These are phyloP conservation scores for Dendrothele bispora DNA, from an alignment of 768 basidiomycete genomes.

Conservation along the genomic window DNA sequence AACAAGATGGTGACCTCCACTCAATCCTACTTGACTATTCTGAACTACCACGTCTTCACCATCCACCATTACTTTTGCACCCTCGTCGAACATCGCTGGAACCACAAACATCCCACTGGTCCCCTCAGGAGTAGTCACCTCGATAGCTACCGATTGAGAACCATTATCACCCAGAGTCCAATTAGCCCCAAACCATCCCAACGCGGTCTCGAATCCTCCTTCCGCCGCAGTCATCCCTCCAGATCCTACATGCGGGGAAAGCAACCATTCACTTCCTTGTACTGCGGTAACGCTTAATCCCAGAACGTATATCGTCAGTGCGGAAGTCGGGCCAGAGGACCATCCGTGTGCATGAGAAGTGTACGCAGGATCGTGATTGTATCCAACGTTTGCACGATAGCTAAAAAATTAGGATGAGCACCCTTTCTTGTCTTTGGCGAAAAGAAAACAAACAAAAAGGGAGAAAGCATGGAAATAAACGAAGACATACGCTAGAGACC, in stretches of 20 bases:
- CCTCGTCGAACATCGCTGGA: conserved; percentile 16
- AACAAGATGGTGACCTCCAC: no score
- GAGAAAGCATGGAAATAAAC: not conserved
- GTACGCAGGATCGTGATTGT: conserved; percentile 57
- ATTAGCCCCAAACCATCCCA: conserved; percentile 50
- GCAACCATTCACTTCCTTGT: conserved; percentile 45
- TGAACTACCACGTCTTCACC: conserved; percentile 9
- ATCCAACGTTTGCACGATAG: conserved; percentile 53
- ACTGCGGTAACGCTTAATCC: conserved; percentile 51
- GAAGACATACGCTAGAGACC: conserved; percentile 45
- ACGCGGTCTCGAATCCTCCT: conserved; percentile 52
- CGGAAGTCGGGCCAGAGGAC: conserved; percentile 58
- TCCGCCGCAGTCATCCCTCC: conserved; percentile 40
- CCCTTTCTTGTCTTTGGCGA: no score
- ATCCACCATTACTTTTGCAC: conserved; percentile 18
- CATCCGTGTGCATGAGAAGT: conserved; percentile 63
- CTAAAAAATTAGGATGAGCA: conserved; percentile 26
- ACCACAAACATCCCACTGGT: conserved; percentile 31
- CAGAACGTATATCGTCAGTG: conserved; percentile 55
- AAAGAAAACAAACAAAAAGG: not conserved
- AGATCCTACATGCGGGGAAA: conserved; percentile 46
- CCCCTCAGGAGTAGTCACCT: conserved; percentile 26
- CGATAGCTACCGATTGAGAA: conserved; percentile 16
- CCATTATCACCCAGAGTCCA: conserved; percentile 33
- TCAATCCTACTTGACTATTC: no score